Conservation (phyloP, 148 eudicot species). For the Polygonum aviculare region DNA sequence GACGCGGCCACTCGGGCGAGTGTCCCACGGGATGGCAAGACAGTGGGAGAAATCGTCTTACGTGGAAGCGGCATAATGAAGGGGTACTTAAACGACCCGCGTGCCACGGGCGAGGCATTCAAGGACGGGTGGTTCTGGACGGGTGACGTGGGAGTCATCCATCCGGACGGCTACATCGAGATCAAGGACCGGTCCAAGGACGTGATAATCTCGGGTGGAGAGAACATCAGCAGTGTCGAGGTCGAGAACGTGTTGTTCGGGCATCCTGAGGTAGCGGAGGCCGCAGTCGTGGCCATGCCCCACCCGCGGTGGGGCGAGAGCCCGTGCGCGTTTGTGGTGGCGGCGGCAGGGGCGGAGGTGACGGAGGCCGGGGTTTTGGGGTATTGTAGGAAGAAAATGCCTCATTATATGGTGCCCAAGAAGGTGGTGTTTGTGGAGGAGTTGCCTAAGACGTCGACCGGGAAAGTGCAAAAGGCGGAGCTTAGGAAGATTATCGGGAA, state of each 20-base stretch:
- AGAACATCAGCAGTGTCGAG: constrained; percentile 82
- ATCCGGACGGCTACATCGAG: constrained; percentile 67
- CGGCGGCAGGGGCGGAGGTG: constrained; percentile 8
- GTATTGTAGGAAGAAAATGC: constrained; percentile 50
- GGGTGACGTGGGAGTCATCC: constrained; percentile 77
- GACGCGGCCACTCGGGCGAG: constrained; percentile 35
- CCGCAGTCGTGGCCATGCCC: constrained; percentile 80
- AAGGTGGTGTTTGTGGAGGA: constrained; percentile 46
- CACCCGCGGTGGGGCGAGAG: constrained; percentile 82
- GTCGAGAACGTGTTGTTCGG: constrained; percentile 42
- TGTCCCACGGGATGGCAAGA: constrained; percentile 50
- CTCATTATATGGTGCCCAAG: constrained; percentile 68
- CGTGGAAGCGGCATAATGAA: constrained; percentile 88
- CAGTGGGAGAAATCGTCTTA: constrained; percentile 64
- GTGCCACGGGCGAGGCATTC: constrained; percentile 46
- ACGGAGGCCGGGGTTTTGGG: constrained; percentile 42
- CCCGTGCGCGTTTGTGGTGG: constrained; percentile 66
- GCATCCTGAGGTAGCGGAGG: constrained; percentile 52
- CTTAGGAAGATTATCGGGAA: constrained; percentile 43
- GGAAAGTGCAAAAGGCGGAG: constrained; percentile 43
- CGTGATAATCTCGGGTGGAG: constrained; percentile 85
- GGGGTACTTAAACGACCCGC: constrained; percentile 55
- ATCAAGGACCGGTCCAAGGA: constrained; percentile 76
- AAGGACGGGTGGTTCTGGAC: constrained; percentile 63
- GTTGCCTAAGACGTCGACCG: constrained; percentile 52